Evolutionary conservation across 352 stramenopile genomes (phyloP).

Genomic region (Halophytophthora polymorphica): DNA sequence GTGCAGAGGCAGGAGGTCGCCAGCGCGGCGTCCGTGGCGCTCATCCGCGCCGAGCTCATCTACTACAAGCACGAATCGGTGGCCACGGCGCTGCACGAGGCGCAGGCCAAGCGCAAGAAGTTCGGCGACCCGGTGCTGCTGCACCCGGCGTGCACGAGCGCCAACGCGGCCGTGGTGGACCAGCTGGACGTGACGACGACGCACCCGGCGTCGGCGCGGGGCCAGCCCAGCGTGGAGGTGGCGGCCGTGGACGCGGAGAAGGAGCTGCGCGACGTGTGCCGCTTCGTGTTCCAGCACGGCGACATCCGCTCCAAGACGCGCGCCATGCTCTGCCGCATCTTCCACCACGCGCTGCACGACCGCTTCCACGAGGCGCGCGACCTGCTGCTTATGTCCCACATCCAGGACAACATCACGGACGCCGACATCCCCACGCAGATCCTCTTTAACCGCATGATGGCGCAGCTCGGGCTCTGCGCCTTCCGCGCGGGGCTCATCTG

Average conservation of each 20-base stretch:
- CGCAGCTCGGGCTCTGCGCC: slow-evolving; percentile 92
- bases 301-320: slow-evolving; percentile 92
- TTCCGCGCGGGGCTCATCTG: slow-evolving; percentile 96
- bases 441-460: slow-evolving; percentile 96
- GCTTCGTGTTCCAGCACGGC: slow-evolving; percentile 93
- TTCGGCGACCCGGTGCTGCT: slow-evolving; percentile 84
- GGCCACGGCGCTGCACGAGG: slow-evolving; percentile 68
- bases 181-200: slow-evolving; percentile 55
- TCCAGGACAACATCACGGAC: slow-evolving; percentile 95
- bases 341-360: slow-evolving; percentile 97
- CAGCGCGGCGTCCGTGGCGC: slow-evolving; percentile 86
- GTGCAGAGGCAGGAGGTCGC: slow-evolving; percentile 63
- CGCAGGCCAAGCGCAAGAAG: slow-evolving; percentile 76
- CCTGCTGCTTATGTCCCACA: slow-evolving; percentile 97
- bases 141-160: slow-evolving; percentile 84
- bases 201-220: slow-evolving; percentile 73
- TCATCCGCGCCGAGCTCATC: slow-evolving; percentile 93
- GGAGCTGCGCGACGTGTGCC: slow-evolving; percentile 87
- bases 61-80: slow-evolving; percentile 98
- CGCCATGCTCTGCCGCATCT: slow-evolving; percentile 98
- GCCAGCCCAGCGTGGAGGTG: slow-evolving; percentile 69
- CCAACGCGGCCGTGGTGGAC: slow-evolving; percentile 35
- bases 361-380: slow-evolving; percentile 98
- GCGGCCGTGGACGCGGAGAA: slow-evolving; percentile 68
- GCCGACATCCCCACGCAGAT: slow-evolving; percentile 96